Evolutionary conservation across 768 basidiomycete genomes (phyloP), one percentile per base, ranked within the genome.

Genomic region (Rhizopogon salebrosus): DNA sequence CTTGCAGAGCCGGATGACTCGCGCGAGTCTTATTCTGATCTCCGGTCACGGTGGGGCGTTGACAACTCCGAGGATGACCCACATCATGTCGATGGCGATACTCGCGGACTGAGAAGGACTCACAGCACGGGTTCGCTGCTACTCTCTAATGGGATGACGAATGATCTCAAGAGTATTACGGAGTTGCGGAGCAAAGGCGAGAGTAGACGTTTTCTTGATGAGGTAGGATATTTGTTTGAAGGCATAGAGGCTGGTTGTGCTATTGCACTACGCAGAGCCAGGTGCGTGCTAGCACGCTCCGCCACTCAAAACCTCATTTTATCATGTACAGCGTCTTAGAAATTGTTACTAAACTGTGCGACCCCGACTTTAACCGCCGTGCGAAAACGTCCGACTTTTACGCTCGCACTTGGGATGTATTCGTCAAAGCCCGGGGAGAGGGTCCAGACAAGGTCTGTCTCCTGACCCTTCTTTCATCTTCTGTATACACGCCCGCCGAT

Each of bases 211-310:
- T 92, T 92, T 62, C 66, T 91, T 39, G 91, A 93, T 55, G 90
- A 92, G 60, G 79, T 91, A 3, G 91, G 91, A 0, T 93, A 92
- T 68, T 68, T 92, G 4, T 87, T 92, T 55, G 91, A 93, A 65
- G 89, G 91, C 0, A 77, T 92, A 68, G 80, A 82, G 24, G 59
- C 66, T 9, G 72, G 72, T 14, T 77, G 75, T 14, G 73, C 76
- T 9, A 60, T 83, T 41, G 75, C 78, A 2, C 73, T 92, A 23
- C 76, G 83, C 45, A 76, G 88, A 57, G 80, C 85, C 10, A 92
- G 87, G 89, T 87, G 53, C 26, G 70, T 49, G 22, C 37, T 22
- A 40, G 41, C 31, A 26, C 31, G 14, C 22, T 7, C 22, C 16
- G 36, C 5, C 0, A 8, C 3, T 8, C 26, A 11, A 11, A 7